Percentiles rank a stretch among this genome's conserved stretches.
Conservation (phyloP, 768 basidiomycete genomes). For the Pleurotus ostreatus region DNA sequence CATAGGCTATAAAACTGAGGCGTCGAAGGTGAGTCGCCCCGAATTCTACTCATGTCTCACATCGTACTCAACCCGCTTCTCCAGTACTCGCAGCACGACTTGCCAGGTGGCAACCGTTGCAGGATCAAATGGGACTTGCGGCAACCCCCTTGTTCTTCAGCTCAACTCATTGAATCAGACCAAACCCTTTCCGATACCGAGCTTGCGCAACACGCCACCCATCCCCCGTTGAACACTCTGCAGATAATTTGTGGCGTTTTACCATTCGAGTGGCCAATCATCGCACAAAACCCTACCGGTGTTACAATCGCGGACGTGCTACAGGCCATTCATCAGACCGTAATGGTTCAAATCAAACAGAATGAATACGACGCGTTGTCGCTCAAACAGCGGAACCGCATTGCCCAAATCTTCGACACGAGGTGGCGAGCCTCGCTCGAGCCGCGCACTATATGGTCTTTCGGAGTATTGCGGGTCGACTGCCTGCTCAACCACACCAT, state of each 20-base stretch:
- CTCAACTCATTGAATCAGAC: constrained; percentile 18
- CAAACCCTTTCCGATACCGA: constrained; percentile 23
- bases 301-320: constrained; percentile 54
- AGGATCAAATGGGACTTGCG: constrained; percentile 49
- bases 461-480: constrained; percentile 46
- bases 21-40: background rate
- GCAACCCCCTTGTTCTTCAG: constrained; percentile 27
- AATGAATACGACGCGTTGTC: constrained; percentile 41
- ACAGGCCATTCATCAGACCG: constrained; percentile 35
- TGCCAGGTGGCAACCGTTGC: constrained; percentile 21
- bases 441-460: constrained; percentile 27
- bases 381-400: constrained; percentile 36
- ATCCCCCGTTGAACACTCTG: constrained; percentile 34
- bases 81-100: constrained; percentile 30
- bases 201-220: constrained; percentile 38
- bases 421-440: constrained; percentile 39
- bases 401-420: constrained; percentile 36
- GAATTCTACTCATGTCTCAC: constrained; percentile 1
- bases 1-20: background rate
- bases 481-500: constrained; percentile 42
- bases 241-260: constrained; percentile 44
- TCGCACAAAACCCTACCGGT: constrained; percentile 34
- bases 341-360: constrained; percentile 33
- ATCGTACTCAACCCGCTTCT: constrained; percentile 30
- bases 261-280: constrained; percentile 37